These are phyloP conservation scores for Aciculosporium take DNA, from an alignment of 2,329 filamentous ascomycete genomes.

Conservation along the genomic window DNA sequence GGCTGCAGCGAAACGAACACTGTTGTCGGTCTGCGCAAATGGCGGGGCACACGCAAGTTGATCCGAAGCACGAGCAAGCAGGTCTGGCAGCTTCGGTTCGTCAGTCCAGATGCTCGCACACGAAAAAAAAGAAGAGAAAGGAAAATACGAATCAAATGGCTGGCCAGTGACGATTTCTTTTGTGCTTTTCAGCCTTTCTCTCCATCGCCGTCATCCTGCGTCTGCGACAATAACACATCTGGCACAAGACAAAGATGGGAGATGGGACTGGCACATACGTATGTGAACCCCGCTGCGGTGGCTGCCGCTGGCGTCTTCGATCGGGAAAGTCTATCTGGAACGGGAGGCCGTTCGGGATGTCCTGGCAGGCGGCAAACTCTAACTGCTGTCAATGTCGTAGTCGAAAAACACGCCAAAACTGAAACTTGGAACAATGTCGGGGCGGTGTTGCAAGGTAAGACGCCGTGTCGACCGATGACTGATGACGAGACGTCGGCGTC, in stretches of 20 bases:
- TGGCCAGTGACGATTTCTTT: background rate
- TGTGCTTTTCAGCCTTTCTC: background rate
- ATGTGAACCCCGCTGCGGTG: too few species aligned
- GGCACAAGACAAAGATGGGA: too few species aligned
- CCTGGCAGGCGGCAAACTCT: background rate
- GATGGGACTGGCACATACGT: too few species aligned
- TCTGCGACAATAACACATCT: too few species aligned
- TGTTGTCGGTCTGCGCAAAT: background rate
- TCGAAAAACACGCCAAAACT: too few species aligned
- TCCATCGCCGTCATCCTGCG: background rate
- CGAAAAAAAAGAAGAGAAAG: too few species aligned
- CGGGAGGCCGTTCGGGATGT: too few species aligned
- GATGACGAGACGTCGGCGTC: background rate
- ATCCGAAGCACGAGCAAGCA: background rate
- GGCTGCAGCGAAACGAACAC: background rate
- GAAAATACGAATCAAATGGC: constrained; percentile 1
- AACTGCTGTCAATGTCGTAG: background rate
- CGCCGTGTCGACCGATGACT: too few species aligned
- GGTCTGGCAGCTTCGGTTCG: background rate
- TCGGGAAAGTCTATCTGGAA: too few species aligned
- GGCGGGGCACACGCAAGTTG: background rate
- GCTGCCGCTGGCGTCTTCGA: too few species aligned
- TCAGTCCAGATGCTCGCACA: constrained; percentile 1
- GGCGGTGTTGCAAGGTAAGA: too few species aligned
- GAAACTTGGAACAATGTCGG: too few species aligned